A percentile compares a stretch with the other conserved stretches of the same genome.
Evolutionary conservation across 2,329 filamentous ascomycete species (phyloP).

Genomic region (Ambrosiella xylebori): DNA sequence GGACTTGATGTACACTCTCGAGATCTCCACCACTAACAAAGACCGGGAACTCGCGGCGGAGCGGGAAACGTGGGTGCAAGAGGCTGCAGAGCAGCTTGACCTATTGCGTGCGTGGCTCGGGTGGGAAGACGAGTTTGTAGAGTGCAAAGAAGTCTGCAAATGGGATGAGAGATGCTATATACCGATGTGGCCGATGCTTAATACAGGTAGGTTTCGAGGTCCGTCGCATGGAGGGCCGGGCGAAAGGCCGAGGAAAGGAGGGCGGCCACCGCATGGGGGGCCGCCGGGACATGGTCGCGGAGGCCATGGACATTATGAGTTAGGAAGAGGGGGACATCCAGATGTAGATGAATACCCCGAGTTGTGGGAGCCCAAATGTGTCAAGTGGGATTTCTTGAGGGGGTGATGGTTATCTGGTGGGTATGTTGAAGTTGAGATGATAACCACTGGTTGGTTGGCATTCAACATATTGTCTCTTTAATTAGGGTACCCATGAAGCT

Average conservation of each 20-base stretch:
- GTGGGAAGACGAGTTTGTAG: slow-evolving; percentile 29
- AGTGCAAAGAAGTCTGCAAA: slow-evolving; percentile 24
- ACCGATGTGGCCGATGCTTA: slow-evolving; percentile 31
- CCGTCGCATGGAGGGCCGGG: slow-evolving; percentile 5
- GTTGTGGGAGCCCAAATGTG: slow-evolving; percentile 18
- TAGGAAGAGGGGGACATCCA: background rate
- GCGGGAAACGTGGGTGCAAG: background rate
- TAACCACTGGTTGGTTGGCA: too few species aligned
- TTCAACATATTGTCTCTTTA: too few species aligned
- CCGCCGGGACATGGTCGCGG: slow-evolving; percentile 6
- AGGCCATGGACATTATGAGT: too few species aligned
- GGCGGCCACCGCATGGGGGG: background rate
- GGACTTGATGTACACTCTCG: slow-evolving; percentile 23
- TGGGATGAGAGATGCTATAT: slow-evolving; percentile 30
- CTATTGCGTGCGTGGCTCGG: slow-evolving; percentile 32
- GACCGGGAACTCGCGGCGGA: background rate
- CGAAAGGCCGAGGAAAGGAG: background rate
- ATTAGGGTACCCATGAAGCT: too few species aligned
- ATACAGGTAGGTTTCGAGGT: slow-evolving; percentile 8
- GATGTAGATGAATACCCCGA: slow-evolving; percentile 4
- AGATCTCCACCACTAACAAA: background rate
- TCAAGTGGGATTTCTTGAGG: slow-evolving; percentile 15
- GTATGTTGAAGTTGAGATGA: too few species aligned
- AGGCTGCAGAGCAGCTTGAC: slow-evolving; percentile 14
- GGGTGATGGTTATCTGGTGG: slow-evolving; percentile 12